Conservation (phyloP, 2,329 filamentous ascomycete species). For the Zalaria sp. region DNA sequence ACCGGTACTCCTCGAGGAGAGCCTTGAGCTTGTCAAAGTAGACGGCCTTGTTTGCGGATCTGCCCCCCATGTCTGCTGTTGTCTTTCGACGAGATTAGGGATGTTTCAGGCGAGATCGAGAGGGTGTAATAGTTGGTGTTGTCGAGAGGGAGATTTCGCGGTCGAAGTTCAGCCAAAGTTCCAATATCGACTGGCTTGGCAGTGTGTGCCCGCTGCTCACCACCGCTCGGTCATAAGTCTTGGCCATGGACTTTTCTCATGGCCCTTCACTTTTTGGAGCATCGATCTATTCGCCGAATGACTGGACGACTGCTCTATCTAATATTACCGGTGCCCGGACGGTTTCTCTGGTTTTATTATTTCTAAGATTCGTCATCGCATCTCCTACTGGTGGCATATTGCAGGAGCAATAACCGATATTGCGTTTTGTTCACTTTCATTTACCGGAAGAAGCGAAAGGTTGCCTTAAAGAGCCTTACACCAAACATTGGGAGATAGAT, state of each 20-base stretch:
- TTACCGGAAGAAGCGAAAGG: too few species aligned
- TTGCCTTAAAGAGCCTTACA: too few species aligned
- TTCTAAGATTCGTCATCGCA: too few species aligned
- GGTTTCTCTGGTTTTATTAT: too few species aligned
- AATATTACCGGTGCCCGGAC: too few species aligned
- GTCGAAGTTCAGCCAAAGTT: not conserved
- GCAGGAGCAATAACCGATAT: too few species aligned
- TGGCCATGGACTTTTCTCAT: conserved; percentile 3
- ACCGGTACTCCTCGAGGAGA: conserved; percentile 91
- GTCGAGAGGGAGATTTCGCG: not conserved
- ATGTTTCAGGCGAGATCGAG: conserved; percentile 9
- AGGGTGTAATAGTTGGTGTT: conserved; percentile 2
- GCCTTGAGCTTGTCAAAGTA: conserved; percentile 99
- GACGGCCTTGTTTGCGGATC: conserved; percentile 78
- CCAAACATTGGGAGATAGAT: not conserved
- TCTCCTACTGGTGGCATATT: too few species aligned
- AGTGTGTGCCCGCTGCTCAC: not conserved
- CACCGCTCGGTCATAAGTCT: not conserved
- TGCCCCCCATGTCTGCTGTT: conserved; percentile 35
- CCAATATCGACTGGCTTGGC: not conserved
- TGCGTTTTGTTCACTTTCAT: too few species aligned
- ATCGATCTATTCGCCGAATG: too few species aligned
- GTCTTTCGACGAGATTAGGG: conserved; percentile 8
- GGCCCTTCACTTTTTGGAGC: not conserved
- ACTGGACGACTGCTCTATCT: too few species aligned